Evolutionary conservation across 768 basidiomycete species (phyloP), one percentile per base, ranked within the genome.

Genomic region (Roridomyces roridus): DNA sequence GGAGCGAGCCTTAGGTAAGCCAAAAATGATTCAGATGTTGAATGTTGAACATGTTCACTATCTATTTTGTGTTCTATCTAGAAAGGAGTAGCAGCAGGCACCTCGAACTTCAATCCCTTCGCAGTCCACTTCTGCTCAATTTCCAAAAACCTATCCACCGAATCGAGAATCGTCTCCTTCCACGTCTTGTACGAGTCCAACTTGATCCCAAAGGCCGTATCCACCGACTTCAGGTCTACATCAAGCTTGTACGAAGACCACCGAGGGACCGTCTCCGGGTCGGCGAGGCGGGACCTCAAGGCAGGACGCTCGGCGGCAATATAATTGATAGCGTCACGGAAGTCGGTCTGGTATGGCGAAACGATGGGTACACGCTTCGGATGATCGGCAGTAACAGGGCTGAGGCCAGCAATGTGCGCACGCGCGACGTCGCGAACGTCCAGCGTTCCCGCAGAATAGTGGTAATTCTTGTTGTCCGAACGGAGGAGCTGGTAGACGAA

Each of bases 141-240:
- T 8, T 39, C 52, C 17, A 60, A 14, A 17, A 63, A 42, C 6
- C 65, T 54, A 29, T 65, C 62, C 5, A 63, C 29, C 6, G 45
- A 44, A 26, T 65, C 65, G 28, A 61, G 25, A 14, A 63, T 58
- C 15, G 62, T 66, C 23, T n/a, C n/a, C n/a, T n/a, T n/a, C n/a
- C n/a, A n/a, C n/a, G n/a, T n/a, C n/a, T n/a, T n/a, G n/a, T n/a
- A n/a, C n/a, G n/a, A n/a, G n/a, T n/a, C n/a, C n/a, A n/a, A n/a
- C n/a, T n/a, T n/a, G n/a, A n/a, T n/a, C n/a, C n/a, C n/a, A n/a
- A n/a, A n/a, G n/a, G n/a, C n/a, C n/a, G n/a, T n/a, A n/a, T n/a
- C n/a, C n/a, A 62, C 53, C 55, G 11, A 51, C 28, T 5, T 26
- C 59, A 55, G 49, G 49, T 31, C 64, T 55, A 65, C 42, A 53